Percentiles rank a stretch among this genome's conserved stretches.
Conservation (phyloP, 1,284 basidiomycete species). For the Cystobasidium slooffiae region DNA sequence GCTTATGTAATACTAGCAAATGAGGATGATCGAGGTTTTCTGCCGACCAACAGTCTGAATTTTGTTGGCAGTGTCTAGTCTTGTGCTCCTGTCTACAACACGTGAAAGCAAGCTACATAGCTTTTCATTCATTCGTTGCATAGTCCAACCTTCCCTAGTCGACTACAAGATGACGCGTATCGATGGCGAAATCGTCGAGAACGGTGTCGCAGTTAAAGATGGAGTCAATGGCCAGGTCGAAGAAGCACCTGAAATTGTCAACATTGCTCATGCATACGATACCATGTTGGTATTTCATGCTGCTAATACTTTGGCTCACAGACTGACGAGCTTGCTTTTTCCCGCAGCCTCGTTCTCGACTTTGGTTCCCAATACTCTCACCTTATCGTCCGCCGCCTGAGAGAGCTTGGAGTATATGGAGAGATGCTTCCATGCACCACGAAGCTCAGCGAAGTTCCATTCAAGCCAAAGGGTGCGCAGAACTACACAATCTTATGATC, state of each 20-base stretch:
- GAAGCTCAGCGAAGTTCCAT: slow-evolving; percentile 83
- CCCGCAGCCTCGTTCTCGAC: slow-evolving; percentile 43
- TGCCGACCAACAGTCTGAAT: neutral
- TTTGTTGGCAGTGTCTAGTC: slow-evolving; percentile 1
- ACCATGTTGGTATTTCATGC: slow-evolving; percentile 36
- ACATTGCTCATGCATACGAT: slow-evolving; percentile 37
- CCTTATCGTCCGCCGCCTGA: slow-evolving; percentile 95
- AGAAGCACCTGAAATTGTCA: slow-evolving; percentile 30
- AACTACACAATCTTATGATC: neutral
- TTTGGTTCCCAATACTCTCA: slow-evolving; percentile 66
- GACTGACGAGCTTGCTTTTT: neutral
- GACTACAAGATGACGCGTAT: slow-evolving; percentile 17
- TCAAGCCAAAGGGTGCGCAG: slow-evolving; percentile 86
- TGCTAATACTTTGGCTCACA: neutral
- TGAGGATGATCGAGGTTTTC: slow-evolving; percentile 8
- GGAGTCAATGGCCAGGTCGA: slow-evolving; percentile 17
- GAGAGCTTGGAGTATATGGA: slow-evolving; percentile 96
- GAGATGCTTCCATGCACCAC: slow-evolving; percentile 98
- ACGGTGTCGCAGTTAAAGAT: slow-evolving; percentile 17
- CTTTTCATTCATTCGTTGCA: neutral
- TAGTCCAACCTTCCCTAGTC: neutral
- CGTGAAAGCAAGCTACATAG: neutral
- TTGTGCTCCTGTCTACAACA: no score
- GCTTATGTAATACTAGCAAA: no score
- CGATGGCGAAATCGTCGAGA: slow-evolving; percentile 16